Conservation (phyloP, 768 basidiomycete species). For the Lactarius tabidus region DNA sequence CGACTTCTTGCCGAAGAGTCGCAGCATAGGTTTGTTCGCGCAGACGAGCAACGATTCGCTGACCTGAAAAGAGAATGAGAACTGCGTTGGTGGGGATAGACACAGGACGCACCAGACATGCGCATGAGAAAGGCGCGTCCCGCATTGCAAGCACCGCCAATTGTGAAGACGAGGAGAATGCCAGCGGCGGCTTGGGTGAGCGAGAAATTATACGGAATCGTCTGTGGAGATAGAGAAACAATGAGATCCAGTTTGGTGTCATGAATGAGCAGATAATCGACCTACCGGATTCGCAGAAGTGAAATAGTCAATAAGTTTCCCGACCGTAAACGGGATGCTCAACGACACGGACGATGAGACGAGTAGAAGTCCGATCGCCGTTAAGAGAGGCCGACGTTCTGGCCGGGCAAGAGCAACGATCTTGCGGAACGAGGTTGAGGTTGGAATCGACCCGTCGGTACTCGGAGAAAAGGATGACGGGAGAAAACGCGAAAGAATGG, state of each 20-base stretch:
- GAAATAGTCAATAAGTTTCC: conserved; percentile 93
- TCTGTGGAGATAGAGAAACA: conserved; percentile 2
- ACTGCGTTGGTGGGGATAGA: neutral
- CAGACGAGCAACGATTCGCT: conserved; percentile 85
- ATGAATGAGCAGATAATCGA: conserved; percentile 17
- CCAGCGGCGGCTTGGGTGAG: conserved; percentile 74
- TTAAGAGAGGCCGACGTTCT: conserved; percentile 69
- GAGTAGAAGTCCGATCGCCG: conserved; percentile 75
- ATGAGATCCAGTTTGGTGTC: neutral
- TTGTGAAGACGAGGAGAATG: conserved; percentile 71
- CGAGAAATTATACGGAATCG: conserved; percentile 74
- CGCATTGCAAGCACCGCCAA: conserved; percentile 86
- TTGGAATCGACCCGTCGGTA: conserved; percentile 36
- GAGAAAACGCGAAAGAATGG: conserved; percentile 21
- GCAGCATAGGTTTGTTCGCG: conserved; percentile 80
- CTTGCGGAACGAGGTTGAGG: conserved; percentile 65
- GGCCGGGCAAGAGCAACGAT: conserved; percentile 76
- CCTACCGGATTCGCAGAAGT: conserved; percentile 65
- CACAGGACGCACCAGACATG: conserved; percentile 57
- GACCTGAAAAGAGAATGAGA: conserved; percentile 43
- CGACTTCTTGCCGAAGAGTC: conserved; percentile 86
- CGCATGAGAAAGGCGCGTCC: conserved; percentile 82
- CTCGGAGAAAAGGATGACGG: conserved; percentile 3
- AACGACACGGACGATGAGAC: conserved; percentile 90
- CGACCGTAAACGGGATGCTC: conserved; percentile 90